Percentiles rank a stretch among this genome's conserved stretches.
phyloP scores from a whole-genome alignment of 2,329 filamentous ascomycete genomes.

The Aspergillus amoenus region DNA sequence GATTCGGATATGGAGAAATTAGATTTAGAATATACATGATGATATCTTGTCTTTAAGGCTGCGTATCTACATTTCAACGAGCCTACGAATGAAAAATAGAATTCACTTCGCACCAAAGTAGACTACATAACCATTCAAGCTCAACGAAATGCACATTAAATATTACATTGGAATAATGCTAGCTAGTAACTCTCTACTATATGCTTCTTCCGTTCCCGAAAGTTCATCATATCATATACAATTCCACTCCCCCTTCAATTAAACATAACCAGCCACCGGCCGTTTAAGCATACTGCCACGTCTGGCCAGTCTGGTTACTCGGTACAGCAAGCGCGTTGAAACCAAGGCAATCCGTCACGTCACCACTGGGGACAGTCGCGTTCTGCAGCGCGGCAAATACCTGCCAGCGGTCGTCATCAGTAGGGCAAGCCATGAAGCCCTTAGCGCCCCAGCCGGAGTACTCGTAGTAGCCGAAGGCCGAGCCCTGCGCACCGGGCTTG shows the following conservation, averaged over 20 bases:
- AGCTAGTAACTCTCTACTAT: background rate
- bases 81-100: background rate
- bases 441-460: slow-evolving; percentile 36
- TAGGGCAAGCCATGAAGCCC: slow-evolving; percentile 48
- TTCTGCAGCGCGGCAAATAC: slow-evolving; percentile 44
- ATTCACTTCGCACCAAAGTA: background rate
- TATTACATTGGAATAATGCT: background rate
- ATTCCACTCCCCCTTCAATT: background rate
- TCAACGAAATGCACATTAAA: background rate
- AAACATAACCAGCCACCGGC: background rate
- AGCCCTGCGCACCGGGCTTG: slow-evolving; percentile 25
- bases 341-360: slow-evolving; percentile 38
- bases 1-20: slow-evolving; percentile 65
- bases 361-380: slow-evolving; percentile 40
- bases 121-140: too few species aligned
- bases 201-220: too few species aligned
- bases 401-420: slow-evolving; percentile 34
- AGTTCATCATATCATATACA: background rate
- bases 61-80: too few species aligned
- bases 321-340: slow-evolving; percentile 39
- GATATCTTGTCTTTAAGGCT: background rate
- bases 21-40: slow-evolving; percentile 9
- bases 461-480: slow-evolving; percentile 29
- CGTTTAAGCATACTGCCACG: slow-evolving; percentile 44
- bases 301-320: slow-evolving; percentile 29